Percentiles rank a stretch among this genome's conserved stretches.
Evolutionary conservation across 108 stramenopile genomes (phyloP).

Genomic region (Nannochloropsis salina): DNA sequence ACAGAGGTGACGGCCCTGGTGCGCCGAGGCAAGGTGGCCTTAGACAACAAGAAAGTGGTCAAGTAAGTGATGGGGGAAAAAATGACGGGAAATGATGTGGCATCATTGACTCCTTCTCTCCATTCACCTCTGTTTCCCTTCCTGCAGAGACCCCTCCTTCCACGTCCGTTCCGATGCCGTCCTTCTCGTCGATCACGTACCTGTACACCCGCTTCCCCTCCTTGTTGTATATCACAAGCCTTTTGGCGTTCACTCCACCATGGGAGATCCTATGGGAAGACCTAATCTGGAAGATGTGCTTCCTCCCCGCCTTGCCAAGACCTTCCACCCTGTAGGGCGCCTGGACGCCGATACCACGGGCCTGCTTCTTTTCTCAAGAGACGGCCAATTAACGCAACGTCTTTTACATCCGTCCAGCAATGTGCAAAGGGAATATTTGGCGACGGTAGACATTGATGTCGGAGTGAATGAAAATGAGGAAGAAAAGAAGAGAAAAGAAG

Average conservation of each 20-base stretch:
- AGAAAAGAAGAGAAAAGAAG: background rate
- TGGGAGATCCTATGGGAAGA: background rate
- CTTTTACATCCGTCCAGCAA: slow-evolving; percentile 42
- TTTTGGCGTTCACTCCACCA: background rate
- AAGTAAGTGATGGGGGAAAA: background rate
- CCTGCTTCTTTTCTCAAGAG: slow-evolving; percentile 45
- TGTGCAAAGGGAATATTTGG: slow-evolving; percentile 50
- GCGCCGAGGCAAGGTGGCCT: background rate
- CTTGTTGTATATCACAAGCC: background rate
- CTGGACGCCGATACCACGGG: slow-evolving; percentile 53
- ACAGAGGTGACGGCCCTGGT: slow-evolving; percentile 23
- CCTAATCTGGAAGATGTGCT: slow-evolving; percentile 9
- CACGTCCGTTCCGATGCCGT: background rate
- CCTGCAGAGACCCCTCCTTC: background rate
- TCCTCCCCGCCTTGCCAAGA: background rate
- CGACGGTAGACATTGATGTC: slow-evolving; percentile 24
- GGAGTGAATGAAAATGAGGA: background rate
- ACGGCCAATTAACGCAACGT: slow-evolving; percentile 47
- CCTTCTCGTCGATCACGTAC: background rate
- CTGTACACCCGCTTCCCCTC: background rate
- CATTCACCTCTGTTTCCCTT: background rate
- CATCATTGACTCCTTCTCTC: background rate
- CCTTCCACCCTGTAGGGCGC: slow-evolving; percentile 45
- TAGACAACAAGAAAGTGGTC: background rate
- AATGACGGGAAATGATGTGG: background rate